Evolutionary conservation across 2,329 filamentous ascomycete genomes (phyloP).

Genomic region (Neofusicoccum parvum): DNA sequence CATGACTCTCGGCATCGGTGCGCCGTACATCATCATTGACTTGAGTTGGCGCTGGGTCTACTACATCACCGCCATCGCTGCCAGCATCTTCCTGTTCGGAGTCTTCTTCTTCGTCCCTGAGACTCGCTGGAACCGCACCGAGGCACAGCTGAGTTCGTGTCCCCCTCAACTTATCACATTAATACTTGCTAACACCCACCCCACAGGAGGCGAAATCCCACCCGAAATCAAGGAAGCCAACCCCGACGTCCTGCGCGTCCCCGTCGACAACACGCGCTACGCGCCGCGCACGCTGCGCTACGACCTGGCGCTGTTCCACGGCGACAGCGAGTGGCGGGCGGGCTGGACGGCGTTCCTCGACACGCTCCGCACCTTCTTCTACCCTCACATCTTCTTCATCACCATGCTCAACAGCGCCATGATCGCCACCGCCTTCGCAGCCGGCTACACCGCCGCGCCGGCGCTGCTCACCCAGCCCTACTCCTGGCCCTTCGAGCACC

Average conservation of each 20-base stretch:
- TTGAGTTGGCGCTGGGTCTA: constrained; percentile 34
- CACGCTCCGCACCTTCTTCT: constrained; percentile 34
- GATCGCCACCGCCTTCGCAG: constrained; percentile 32
- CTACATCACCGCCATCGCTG: constrained; percentile 29
- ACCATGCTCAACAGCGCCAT: constrained; percentile 34
- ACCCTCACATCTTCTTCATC: constrained; percentile 36
- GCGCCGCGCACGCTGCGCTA: constrained; percentile 27
- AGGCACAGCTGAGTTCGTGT: constrained; percentile 23
- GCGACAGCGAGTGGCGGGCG: constrained; percentile 27
- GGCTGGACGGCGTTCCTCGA: constrained; percentile 31
- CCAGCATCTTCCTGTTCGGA: constrained; percentile 29
- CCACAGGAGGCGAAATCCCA: constrained; percentile 21
- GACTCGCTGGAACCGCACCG: constrained; percentile 31
- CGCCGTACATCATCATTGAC: constrained; percentile 31
- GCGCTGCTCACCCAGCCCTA: constrained; percentile 10
- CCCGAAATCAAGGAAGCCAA: constrained; percentile 14
- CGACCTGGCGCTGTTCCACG: constrained; percentile 30
- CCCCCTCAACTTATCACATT: neutral
- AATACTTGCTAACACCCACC: neutral
- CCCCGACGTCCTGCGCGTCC: neutral
- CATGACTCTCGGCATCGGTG: constrained; percentile 30
- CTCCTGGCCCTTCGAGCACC: constrained; percentile 13
- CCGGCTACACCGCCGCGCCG: constrained; percentile 17
- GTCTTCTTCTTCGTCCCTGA: constrained; percentile 32
- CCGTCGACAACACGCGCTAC: constrained; percentile 13